Conservation (phyloP, 768 basidiomycete species). For the Termitomyces sp. region DNA sequence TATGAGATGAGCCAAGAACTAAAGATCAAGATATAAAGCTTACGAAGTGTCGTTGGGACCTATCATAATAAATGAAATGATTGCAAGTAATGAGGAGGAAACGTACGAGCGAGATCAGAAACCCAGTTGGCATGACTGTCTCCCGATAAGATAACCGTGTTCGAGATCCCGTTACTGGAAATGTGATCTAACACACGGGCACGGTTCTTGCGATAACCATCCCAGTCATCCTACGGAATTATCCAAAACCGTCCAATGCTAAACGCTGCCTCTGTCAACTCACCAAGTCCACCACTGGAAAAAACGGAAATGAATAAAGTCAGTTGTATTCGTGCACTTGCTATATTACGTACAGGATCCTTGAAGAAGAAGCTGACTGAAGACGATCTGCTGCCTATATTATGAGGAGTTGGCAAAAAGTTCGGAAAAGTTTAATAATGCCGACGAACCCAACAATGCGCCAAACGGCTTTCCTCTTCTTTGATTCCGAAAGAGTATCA, state of each 20-base stretch:
- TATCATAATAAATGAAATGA: neutral
- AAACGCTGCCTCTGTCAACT: no score
- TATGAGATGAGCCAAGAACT: no score
- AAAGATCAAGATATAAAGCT: neutral
- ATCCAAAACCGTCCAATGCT: no score
- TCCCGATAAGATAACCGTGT: slow-evolving; percentile 53
- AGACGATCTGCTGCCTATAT: neutral
- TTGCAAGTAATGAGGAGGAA: slow-evolving; percentile 6
- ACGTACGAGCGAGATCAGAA: slow-evolving; percentile 42
- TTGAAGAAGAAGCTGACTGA: neutral
- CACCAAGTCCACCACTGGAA: neutral
- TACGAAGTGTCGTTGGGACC: neutral
- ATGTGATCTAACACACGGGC: slow-evolving; percentile 45
- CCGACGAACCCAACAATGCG: neutral
- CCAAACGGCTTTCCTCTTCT: neutral
- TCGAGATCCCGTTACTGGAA: slow-evolving; percentile 44
- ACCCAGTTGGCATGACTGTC: slow-evolving; percentile 63
- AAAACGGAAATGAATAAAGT: neutral
- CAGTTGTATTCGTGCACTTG: no score
- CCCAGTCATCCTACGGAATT: neutral
- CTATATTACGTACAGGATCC: neutral
- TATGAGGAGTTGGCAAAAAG: no score
- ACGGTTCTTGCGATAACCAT: slow-evolving; percentile 51
- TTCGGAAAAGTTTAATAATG: no score
- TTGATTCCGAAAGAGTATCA: neutral